Evolutionary conservation across 192 early-diverging fungal genomes (phyloP).

Genomic region (Backusella sp.): DNA sequence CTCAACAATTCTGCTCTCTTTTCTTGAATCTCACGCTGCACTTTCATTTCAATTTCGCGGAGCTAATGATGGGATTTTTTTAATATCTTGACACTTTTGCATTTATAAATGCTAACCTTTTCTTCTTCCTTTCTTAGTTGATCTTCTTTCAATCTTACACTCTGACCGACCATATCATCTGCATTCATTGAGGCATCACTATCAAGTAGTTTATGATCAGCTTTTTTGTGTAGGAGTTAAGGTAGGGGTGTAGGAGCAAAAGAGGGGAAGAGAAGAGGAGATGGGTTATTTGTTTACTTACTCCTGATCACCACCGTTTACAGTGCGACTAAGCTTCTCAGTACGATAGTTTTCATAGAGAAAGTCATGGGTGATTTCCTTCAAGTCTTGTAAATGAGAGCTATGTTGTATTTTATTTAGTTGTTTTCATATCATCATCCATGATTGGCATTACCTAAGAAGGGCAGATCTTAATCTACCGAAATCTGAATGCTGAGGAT

Average conservation of each 20-base stretch:
- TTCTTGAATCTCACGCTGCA: constrained; percentile 53
- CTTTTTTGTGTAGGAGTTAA: not conserved
- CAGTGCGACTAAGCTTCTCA: constrained; percentile 71
- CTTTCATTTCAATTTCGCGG: constrained; percentile 50
- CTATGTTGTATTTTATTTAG: constrained; percentile 40
- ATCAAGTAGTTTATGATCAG: no score
- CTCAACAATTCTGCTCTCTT: constrained; percentile 56
- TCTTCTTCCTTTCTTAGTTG: constrained; percentile 54
- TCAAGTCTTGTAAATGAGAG: constrained; percentile 96
- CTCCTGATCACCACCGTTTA: constrained; percentile 50
- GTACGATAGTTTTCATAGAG: constrained; percentile 97
- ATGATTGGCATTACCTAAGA: constrained; percentile 53
- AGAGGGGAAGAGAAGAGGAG: not conserved
- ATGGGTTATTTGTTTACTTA: not conserved
- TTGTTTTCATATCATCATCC: not conserved
- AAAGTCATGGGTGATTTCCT: constrained; percentile 94
- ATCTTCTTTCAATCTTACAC: constrained; percentile 52
- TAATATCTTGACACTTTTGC: not conserved
- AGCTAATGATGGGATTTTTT: constrained; percentile 19
- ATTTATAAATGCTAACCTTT: constrained; percentile 28
- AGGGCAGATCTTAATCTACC: constrained; percentile 88
- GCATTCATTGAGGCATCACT: constrained; percentile 35
- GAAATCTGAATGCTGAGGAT: constrained; percentile 97
- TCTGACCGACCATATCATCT: constrained; percentile 42
- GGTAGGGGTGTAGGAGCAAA: not conserved